A percentile compares a stretch with the other conserved stretches of the same genome.
Evolutionary conservation across 306 rosid species (phyloP).

Genomic region (apple (Malus domestica)): ASM211411v1 NC_041798.1:7366001-7366500

Average conservation of each 20-base stretch:
- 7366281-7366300: conserved; percentile 61
- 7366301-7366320: conserved; percentile 51
- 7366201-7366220: not conserved
- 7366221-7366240: not conserved
- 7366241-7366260: conserved; percentile 55
- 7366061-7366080: not conserved
- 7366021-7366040: not conserved
- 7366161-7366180: not conserved
- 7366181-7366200: not conserved
- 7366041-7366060: not conserved
- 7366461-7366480: not conserved
- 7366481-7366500: conserved; percentile 43
- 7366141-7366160: not conserved
- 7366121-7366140: not conserved
- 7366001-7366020: not conserved
- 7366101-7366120: not conserved
- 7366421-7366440: not conserved
- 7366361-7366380: conserved; percentile 11
- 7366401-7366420: not conserved
- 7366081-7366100: not conserved
- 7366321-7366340: conserved; percentile 77
- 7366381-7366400: conserved; percentile 17
- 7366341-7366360: conserved; percentile 78
- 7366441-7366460: conserved; percentile 16
- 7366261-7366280: conserved; percentile 85